Base-by-base conservation (phyloP, 1,284 basidiomycete species). In the Pseudozyma flocculosa region DNA sequence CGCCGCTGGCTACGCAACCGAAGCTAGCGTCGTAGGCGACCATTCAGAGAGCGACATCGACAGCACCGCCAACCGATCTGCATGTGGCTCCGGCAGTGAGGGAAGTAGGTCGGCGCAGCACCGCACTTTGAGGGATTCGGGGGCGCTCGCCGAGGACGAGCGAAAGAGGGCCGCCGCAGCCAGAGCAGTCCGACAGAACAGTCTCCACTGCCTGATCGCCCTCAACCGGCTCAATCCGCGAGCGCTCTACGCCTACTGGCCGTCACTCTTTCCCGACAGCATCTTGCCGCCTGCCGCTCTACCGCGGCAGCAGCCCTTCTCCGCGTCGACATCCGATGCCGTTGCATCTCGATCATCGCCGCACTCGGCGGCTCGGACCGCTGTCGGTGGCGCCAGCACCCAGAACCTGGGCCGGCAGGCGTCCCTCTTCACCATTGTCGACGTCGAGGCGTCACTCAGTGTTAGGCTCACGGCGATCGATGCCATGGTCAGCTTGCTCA, bases 181-280 rank as follows among this genome's bases (percentile, higher is more conserved):
- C 29, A 59, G 51, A 10, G 42, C 51, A 34, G 55, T 59, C 37
- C 61, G 61, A 3, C 61, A 64, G 24, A 59, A 59, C 36, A 32
- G 49, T 1, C 36, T 64, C 2, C 46, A 59, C 24, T 59, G 52
- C 34, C 47, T 64, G 9, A 39, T 48, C 39, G 50, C 55, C 37
- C 50, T 64, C 39, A 64, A 59, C 22, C 23, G 37, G n/a, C 52
- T 37, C 26, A 44, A 48, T 21, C 30, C 56, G 0, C 47, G 50
- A 10, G 40, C 56, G 0, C 41, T 64, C 19, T 26, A 55, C 7
- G 37, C 50, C 3, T 47, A 49, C 9, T 64, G 55, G 55, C 34
- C 23, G 32, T 47, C 49, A 4, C 44, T 64, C 7, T 23, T 64
- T 7, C 61, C 61, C 1, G 61, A 59, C 15, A 13, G 32, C 32